Percentiles rank a stretch among this genome's conserved stretches.
These are phyloP conservation scores for Metschnikowia peoriensis DNA, from an alignment of 805 yeast genomes.

Conservation along the genomic window DNA sequence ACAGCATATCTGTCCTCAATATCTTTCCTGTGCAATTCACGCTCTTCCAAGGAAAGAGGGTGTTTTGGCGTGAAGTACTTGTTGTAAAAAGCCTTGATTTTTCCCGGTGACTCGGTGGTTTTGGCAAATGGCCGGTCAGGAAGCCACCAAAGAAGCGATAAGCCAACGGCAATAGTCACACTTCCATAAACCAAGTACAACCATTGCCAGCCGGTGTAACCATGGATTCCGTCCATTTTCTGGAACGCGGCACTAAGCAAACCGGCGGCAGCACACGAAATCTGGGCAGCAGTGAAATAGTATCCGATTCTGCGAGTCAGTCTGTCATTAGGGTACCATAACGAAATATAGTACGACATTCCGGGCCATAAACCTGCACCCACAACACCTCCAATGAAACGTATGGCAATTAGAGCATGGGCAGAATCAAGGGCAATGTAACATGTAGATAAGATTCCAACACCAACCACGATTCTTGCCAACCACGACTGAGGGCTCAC, in stretches of 20 bases:
- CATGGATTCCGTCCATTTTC: slow-evolving; percentile 67
- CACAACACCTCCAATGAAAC: slow-evolving; percentile 71
- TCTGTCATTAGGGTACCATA: slow-evolving; percentile 82
- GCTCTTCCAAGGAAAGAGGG: slow-evolving; percentile 55
- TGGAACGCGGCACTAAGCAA: slow-evolving; percentile 86
- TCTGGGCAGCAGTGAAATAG: slow-evolving; percentile 87
- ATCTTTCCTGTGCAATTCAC: slow-evolving; percentile 57
- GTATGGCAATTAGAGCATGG: slow-evolving; percentile 63
- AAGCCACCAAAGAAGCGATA: slow-evolving; percentile 73
- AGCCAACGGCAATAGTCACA: slow-evolving; percentile 63
- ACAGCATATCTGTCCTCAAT: slow-evolving; percentile 50
- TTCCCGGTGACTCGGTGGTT: slow-evolving; percentile 6
- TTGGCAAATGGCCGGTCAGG: slow-evolving; percentile 64
- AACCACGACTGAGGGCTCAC: slow-evolving; percentile 85
- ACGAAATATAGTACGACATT: slow-evolving; percentile 73
- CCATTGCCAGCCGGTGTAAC: slow-evolving; percentile 85
- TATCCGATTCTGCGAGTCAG: slow-evolving; percentile 79
- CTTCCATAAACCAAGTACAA: slow-evolving; percentile 74
- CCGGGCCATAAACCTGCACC: slow-evolving; percentile 94
- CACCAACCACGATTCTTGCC: slow-evolving; percentile 69
- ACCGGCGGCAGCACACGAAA: slow-evolving; percentile 86
- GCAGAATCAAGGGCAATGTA: slow-evolving; percentile 56
- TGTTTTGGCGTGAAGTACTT: slow-evolving; percentile 29
- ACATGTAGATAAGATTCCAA: slow-evolving; percentile 76
- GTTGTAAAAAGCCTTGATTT: slow-evolving; percentile 18